A percentile compares a stretch with the other conserved stretches of the same genome.
Evolutionary conservation across 495 filamentous ascomycete genomes (phyloP).

Genomic region (Chaetomium tenue): DNA sequence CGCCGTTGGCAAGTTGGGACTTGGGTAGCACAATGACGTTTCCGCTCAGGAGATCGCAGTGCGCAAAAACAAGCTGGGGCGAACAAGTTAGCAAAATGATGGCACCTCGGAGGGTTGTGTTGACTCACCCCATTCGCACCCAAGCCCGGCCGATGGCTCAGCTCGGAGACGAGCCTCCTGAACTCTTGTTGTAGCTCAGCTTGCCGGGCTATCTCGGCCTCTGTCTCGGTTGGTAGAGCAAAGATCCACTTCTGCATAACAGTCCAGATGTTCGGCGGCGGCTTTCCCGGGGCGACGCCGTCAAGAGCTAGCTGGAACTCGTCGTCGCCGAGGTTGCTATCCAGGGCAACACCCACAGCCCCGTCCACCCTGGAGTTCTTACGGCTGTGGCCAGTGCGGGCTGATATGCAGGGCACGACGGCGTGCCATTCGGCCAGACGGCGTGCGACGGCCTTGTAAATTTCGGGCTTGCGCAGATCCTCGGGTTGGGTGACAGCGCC

Average conservation of each 20-base stretch:
- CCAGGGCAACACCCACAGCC: slow-evolving; percentile 6
- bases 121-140: slow-evolving; percentile 67
- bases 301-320: slow-evolving; percentile 50
- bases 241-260: slow-evolving; percentile 94
- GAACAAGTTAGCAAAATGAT: background rate
- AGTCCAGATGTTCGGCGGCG: slow-evolving; percentile 81
- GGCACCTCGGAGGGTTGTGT: slow-evolving; percentile 20
- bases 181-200: slow-evolving; percentile 72
- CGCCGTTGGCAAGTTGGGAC: slow-evolving; percentile 30
- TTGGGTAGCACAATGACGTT: slow-evolving; percentile 86
- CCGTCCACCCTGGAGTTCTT: slow-evolving; percentile 36
- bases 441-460: slow-evolving; percentile 81
- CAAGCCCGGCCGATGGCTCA: slow-evolving; percentile 71
- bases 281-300: slow-evolving; percentile 59
- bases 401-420: slow-evolving; percentile 60
- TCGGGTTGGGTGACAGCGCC: slow-evolving; percentile 74
- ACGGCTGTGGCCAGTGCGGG: slow-evolving; percentile 39
- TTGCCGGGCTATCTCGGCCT: slow-evolving; percentile 63
- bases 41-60: slow-evolving; percentile 91
- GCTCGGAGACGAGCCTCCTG: slow-evolving; percentile 60
- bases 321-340: slow-evolving; percentile 30
- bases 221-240: slow-evolving; percentile 71
- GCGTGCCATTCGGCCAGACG: slow-evolving; percentile 93
- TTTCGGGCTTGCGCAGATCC: slow-evolving; percentile 65
- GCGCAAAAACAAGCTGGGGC: slow-evolving; percentile 77